Percentiles rank a stretch among this genome's conserved stretches.
Conservation (phyloP, 2,329 filamentous ascomycete genomes). For the Colletotrichum sp. region DNA sequence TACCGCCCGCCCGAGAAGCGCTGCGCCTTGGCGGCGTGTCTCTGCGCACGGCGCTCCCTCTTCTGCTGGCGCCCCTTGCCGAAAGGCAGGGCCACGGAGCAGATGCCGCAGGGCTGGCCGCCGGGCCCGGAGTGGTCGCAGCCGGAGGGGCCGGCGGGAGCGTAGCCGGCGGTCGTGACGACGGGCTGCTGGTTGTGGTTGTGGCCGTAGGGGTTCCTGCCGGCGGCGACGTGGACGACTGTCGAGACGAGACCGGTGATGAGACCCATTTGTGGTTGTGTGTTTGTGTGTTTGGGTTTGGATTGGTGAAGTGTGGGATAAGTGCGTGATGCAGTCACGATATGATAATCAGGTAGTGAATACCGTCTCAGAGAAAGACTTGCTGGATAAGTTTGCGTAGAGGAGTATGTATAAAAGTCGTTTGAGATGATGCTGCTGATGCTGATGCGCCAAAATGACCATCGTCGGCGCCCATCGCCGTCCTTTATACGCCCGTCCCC, state of each 20-base stretch:
- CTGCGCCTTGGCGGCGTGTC: slow-evolving; percentile 11
- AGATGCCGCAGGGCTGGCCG: slow-evolving; percentile 14
- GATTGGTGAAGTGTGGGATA: neutral
- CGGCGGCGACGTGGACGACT: slow-evolving; percentile 14
- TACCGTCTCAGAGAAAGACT: neutral
- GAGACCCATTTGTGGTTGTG: slow-evolving; percentile 8
- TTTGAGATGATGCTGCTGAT: neutral
- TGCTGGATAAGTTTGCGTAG: neutral
- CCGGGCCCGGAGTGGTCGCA: neutral
- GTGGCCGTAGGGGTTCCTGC: slow-evolving; percentile 15
- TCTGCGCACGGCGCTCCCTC: neutral
- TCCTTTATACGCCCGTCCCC: neutral
- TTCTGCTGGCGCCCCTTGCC: slow-evolving; percentile 14
- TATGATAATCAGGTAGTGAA: neutral
- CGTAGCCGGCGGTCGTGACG: neutral
- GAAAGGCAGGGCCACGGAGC: slow-evolving; percentile 7
- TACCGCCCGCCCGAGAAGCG: neutral
- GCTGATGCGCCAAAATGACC: fast-evolving
- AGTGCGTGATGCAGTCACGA: neutral
- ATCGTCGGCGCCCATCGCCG: neutral
- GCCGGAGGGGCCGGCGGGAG: neutral
- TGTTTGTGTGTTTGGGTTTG: neutral
- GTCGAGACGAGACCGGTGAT: slow-evolving; percentile 19
- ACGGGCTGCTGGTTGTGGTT: neutral
- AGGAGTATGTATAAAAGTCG: neutral